A percentile compares a stretch with the other conserved stretches of the same genome.
Conservation (phyloP, 2,329 filamentous ascomycete species). For the Fusarium pininemorale region DNA sequence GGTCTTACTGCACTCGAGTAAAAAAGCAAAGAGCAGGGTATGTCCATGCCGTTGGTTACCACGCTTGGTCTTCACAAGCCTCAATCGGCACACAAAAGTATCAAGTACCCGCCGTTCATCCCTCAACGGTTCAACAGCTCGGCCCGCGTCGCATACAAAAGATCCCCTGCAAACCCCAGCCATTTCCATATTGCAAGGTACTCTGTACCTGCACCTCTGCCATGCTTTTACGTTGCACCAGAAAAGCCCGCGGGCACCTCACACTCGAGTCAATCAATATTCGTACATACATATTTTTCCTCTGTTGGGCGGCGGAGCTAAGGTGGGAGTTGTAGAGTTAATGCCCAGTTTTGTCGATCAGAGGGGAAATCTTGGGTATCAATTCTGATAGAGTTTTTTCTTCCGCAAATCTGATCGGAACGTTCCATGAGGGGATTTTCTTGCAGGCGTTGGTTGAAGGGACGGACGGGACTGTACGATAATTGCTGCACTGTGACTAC, state of each 20-base stretch:
- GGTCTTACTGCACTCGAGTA: neutral
- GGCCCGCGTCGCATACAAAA: conserved; percentile 10
- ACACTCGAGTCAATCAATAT: conserved; percentile 25
- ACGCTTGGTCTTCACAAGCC: neutral
- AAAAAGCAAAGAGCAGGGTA: neutral
- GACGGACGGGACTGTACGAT: neutral
- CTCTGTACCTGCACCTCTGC: conserved; percentile 14
- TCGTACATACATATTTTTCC: neutral
- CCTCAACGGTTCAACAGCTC: conserved; percentile 20
- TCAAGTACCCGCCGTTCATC: conserved; percentile 21
- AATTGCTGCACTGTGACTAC: neutral
- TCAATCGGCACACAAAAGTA: conserved; percentile 7
- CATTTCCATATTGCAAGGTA: conserved; percentile 22
- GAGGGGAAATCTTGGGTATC: conserved; percentile 16
- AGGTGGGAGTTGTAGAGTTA: conserved; percentile 3
- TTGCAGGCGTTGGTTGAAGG: neutral
- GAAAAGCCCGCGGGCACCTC: neutral
- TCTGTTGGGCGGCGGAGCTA: neutral
- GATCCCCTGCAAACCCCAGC: conserved; percentile 10
- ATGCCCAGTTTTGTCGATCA: conserved; percentile 36
- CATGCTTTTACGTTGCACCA: conserved; percentile 26
- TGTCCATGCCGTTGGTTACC: conserved; percentile 17
- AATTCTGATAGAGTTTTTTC: conserved; percentile 5
- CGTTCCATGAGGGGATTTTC: neutral
- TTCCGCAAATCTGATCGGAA: neutral